Conservation (phyloP, 768 basidiomycete species). For the Cyclocybe cylindracea region DNA sequence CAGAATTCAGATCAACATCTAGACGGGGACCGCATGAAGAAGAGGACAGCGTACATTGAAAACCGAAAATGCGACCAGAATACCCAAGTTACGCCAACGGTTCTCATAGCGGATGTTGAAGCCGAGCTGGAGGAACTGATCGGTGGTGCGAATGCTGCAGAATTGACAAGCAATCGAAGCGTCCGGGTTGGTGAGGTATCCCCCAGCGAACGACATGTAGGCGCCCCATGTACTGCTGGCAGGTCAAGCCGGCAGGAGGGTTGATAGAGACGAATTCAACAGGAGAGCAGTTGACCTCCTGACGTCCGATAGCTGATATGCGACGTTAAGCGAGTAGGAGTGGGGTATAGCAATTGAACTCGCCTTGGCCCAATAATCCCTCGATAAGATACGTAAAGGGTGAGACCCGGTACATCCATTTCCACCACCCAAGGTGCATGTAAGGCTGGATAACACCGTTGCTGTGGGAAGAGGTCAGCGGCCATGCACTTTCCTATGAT, state of each 20-base stretch:
- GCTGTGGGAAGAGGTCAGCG: constrained; percentile 24
- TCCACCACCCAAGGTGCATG: constrained; percentile 61
- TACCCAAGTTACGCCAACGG: constrained; percentile 53
- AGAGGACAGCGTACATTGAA: constrained; percentile 40
- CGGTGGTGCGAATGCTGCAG: constrained; percentile 56
- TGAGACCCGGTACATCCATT: constrained; percentile 63
- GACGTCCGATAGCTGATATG: constrained; percentile 34
- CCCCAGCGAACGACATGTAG: constrained; percentile 50
- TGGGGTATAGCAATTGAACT: not conserved
- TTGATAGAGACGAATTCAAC: constrained; percentile 52
- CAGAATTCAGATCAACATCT: too few relatives aligned
- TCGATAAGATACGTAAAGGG: constrained; percentile 52
- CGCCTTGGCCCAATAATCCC: constrained; percentile 46
- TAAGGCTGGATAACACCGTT: constrained; percentile 69
- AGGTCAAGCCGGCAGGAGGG: constrained; percentile 53
- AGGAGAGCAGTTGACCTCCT: constrained; percentile 44
- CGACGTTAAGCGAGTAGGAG: too few relatives aligned
- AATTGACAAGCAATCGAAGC: constrained; percentile 52
- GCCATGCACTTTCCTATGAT: not conserved
- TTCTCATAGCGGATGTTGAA: constrained; percentile 59
- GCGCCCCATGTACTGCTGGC: constrained; percentile 47
- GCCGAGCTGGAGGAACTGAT: constrained; percentile 47
- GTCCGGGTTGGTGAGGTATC: constrained; percentile 53
- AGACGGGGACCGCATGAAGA: too few relatives aligned
- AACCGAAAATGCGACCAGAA: constrained; percentile 43